Evolutionary conservation across 371 early-diverging fungal genomes (phyloP), one percentile per base, ranked within the genome.

Genomic region (Mycotypha africana): DNA sequence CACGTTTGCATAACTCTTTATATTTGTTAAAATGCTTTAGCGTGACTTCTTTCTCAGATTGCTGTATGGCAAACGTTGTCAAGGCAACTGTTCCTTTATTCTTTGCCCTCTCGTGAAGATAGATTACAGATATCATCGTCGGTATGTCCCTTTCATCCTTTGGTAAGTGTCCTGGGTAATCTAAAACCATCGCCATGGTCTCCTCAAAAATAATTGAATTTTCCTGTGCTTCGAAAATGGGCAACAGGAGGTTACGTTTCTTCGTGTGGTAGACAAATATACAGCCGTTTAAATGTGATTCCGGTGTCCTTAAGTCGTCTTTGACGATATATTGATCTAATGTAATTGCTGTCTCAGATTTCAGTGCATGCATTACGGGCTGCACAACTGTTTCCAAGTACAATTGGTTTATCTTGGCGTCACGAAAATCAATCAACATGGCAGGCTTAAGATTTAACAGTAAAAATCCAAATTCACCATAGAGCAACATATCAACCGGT

Each of bases 391-490:
- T 47, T 1, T 45, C 33, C 11, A 51, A 39, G 23, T 74, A 67
- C 2, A 61, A 52, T 31, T 38, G 38, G 24, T 45, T 54, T 8
- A 74, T 22, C 37, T 40, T 30, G 26, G 23, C 32, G n/a, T 45
- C 38, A 17, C 68, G 67, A 20, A 79, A 57, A 17, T 81, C 78
- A 19, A 84, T 49, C 14, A 84, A 53, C 2, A 76, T 53, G 25
- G 74, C 74, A 9, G 81, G 81, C 37, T 84, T 84, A 14, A 84
- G 70, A 14, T 70, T 77, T 22, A 76, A 47, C 3, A 82, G 51
- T n/a, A 77, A 38, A 49, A 84, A 84, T 0, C 75, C 82, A 4
- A 82, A 48, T 46, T 84, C 85, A 35, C 83, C 85, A 51, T 79
- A 82, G 32, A 79, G 65, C 1, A 62, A 37, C 24, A 67, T 68